Base-by-base conservation (phyloP, 2,329 filamentous ascomycete species). In the Paecilomyces fulvus region DNA sequence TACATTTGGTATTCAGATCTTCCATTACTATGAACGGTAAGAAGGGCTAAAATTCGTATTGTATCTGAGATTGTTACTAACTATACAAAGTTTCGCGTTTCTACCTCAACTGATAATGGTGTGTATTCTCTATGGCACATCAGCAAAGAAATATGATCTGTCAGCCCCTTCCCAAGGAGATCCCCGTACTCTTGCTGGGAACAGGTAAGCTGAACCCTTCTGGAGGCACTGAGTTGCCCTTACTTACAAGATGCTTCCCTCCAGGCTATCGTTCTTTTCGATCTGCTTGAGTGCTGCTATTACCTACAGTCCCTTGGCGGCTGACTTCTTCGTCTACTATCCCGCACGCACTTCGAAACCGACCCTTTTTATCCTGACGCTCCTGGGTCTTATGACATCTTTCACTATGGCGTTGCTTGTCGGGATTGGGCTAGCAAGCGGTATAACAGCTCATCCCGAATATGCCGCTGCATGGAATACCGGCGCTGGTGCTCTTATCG, bases 241-340 rank as follows among this genome's bases (percentile, higher is more conserved):
- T 12, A 12, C 30, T 30, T 12, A 33, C 46, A 33, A 30, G 31
- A 20, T 61, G 54, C 2, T 50, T 56, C 25, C 49, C 21, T 59
- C 58, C 17, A 75, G 73, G 48, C 73, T 90, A 30, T 86, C 84
- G 3, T 90, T 88, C 70, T 87, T 90, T 69, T 86, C 83, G 10
- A 75, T 90, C 51, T 87, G 83, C 61, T 75, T 88, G 11, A 84
- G 84, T 21, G 81, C 82, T 1, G 82, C 83, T 7, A 80, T 87
- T 54, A 85, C 83, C 1, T 89, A 86, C 66, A 75, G 81, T 1
- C 81, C 83, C 3, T 79, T 80, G 1, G 83, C 81, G n/a, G 82
- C 82, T 0, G 85, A 88, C 66, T 87, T 83, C 65, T 86, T 87
- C 61, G 83, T 87, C 55, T 88, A 87, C 69, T 86, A 83, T 65